Conservation (phyloP, 2,329 filamentous ascomycete genomes). For the Stemphylium beticola region DNA sequence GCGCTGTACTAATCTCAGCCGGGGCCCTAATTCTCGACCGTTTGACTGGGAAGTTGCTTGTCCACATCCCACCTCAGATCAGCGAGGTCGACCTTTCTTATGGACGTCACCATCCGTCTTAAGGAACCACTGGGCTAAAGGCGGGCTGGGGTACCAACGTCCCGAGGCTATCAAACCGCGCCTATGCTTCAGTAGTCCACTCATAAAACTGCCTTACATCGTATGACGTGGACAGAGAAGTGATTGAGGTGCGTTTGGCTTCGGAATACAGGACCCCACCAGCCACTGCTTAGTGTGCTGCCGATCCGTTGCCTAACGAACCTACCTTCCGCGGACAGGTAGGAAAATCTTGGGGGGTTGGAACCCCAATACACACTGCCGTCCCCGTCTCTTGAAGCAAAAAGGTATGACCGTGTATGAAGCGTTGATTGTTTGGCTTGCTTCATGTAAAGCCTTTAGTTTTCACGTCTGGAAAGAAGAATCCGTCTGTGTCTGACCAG, state of each 20-base stretch:
- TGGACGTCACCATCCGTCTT: not conserved
- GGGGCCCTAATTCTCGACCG: not conserved
- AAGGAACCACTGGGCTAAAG: not conserved
- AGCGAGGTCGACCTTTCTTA: constrained; percentile 1
- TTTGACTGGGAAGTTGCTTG: constrained; percentile 1
- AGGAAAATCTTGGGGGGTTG: no score
- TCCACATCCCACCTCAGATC: not conserved
- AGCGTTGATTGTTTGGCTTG: no score
- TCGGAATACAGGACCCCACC: no score
- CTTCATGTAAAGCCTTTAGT: no score
- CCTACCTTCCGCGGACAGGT: no score
- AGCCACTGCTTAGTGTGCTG: no score
- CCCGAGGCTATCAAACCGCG: constrained; percentile 21
- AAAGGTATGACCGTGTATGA: no score
- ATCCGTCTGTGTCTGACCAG: no score
- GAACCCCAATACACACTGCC: no score
- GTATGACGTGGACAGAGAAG: not conserved
- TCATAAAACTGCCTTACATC: not conserved
- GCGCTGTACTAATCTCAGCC: not conserved
- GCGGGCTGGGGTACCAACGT: constrained; percentile 11
- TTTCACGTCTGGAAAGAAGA: no score
- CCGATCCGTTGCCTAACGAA: no score
- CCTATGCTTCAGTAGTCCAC: not conserved
- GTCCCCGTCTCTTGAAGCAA: no score
- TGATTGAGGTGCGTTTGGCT: not conserved